Evolutionary conservation across 2,329 filamentous ascomycete genomes (phyloP), one percentile per base, ranked within the genome.

Genomic region (Stagonosporopsis vannaccii): DNA sequence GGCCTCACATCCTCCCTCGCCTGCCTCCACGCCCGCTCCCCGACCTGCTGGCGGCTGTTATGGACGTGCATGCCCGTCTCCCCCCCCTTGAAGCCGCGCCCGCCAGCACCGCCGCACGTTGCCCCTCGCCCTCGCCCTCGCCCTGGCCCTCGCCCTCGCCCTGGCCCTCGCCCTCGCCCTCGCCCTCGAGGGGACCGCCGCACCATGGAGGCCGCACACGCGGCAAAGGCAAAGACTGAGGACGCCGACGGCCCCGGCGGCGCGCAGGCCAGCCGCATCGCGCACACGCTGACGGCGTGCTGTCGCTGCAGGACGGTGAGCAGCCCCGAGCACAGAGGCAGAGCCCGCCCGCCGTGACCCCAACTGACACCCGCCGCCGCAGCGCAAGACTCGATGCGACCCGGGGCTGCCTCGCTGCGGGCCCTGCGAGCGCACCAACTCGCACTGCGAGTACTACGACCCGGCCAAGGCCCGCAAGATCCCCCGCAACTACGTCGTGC

Each of bases 371-470:
- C n/a, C n/a, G n/a, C n/a, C n/a, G n/a, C 23, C 35, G 56, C 72
- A 96, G 93, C 88, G 94, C 70, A 99, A 99, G 82, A 98, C 94
- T 33, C 85, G 92, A 81, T 99, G 95, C 81, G 95, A 98, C 78
- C 91, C 95, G 4, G 91, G 90, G 13, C 85, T 99, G 20, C 95
- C 95, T 36, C 90, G 90, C 71, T 99, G 95, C 77, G 85, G 91
- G 17, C 93, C 94, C 20, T 99, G 95, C 80, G 92, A 97, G 78
- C 87, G 94, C 66, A 93, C 91, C 61, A 93, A 93, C 69, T 92
- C 92, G 26, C 85, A 87, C 58, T 99, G 95, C 84, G 94, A 97
- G 73, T 99, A 98, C 79, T 96, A 90, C 75, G 95, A 99, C 77
- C 92, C 92, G 26, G 84, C 90, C 47, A 95, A 93, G 75, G 90